phyloP scores from a whole-genome alignment of 1,139 yeast species.

The Hemisphaericaspora xylofermentans region DNA sequence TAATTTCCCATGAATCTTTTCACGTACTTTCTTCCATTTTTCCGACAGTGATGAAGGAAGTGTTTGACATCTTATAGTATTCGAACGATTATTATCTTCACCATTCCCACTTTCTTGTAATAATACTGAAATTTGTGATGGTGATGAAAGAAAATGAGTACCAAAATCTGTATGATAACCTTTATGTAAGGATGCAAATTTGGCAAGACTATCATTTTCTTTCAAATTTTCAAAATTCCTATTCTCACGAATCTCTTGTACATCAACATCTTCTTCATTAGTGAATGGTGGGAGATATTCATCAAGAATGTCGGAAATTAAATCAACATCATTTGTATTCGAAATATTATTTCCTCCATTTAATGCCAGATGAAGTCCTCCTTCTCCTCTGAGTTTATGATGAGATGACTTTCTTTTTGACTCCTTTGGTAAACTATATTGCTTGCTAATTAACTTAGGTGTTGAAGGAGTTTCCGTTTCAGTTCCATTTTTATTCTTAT shows the following conservation, averaged over 20 bases:
- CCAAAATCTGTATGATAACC: slow-evolving; percentile 11
- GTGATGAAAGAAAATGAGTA: slow-evolving; percentile 4
- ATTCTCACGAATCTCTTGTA: neutral
- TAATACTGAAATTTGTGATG: neutral
- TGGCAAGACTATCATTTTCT: slow-evolving; percentile 1
- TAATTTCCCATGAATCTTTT: neutral
- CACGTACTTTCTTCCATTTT: neutral
- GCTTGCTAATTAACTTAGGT: no score
- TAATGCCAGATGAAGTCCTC: no score
- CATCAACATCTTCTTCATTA: neutral
- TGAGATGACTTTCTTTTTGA: no score
- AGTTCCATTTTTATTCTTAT: no score
- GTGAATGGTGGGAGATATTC: slow-evolving; percentile 9
- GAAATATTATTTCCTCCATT: no score
- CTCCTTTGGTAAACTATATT: no score
- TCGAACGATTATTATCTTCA: neutral
- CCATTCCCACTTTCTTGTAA: neutral
- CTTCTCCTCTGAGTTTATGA: neutral
- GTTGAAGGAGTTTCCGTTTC: neutral
- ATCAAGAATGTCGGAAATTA: slow-evolving; percentile 12
- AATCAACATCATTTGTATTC: no score
- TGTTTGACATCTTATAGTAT: neutral
- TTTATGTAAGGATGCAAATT: slow-evolving; percentile 11
- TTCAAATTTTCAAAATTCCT: neutral
- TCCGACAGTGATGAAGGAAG: neutral